Base-by-base conservation (phyloP, 179 eudicot genomes). In the Carnegiea gigantea region DNA sequence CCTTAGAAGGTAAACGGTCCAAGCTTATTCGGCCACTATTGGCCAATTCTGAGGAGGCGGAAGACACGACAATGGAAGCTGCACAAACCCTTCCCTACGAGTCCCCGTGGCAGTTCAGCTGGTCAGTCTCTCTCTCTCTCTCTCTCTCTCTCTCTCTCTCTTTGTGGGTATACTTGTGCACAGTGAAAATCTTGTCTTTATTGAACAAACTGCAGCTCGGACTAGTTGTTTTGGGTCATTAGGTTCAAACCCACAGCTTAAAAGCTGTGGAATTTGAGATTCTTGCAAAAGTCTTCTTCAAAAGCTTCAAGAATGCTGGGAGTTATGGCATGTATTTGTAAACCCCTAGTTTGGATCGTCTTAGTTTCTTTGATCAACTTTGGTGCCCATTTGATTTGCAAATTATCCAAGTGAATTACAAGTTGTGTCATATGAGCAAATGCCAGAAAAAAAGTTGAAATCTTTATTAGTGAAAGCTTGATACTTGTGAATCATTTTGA, bases 51-150 rank as follows among this genome's bases (percentile, higher is more conserved):
- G 24, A 13, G 44, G 75, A 17, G n/a, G 43, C n/a, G 0, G 38
- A 0, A n/a, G 17, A 7, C 15, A 13, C 26, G 49, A 20, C 54
- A 12, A 81, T 85, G 83, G 89, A 80, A 80, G 73, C 8, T 26
- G 76, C 65, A 67, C 82, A 82, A 80, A 77, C 77, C 76, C 84
- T 78, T 23, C 62, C 80, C 54, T 82, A 86, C 1, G 79, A 81
- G 28, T 85, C 87, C 1, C 81, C 83, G 28, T 85, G 89, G 89
- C 84, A 87, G 17, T 87, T 87, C 83, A 82, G 64, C 74, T 85
- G 89, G 89, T 85, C 64, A 82, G 60, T 81, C 60, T 78, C 70
- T 83, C n/a, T 59, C 40, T 77, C 51, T 9, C 23, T 40, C n/a
- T 71, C 6, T 53, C 17, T 36, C 36, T 33, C 36, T 9, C 23